These are phyloP conservation scores for Penicillium dipodomyicola DNA, from an alignment of 495 filamentous ascomycete genomes.

Conservation along the genomic window DNA sequence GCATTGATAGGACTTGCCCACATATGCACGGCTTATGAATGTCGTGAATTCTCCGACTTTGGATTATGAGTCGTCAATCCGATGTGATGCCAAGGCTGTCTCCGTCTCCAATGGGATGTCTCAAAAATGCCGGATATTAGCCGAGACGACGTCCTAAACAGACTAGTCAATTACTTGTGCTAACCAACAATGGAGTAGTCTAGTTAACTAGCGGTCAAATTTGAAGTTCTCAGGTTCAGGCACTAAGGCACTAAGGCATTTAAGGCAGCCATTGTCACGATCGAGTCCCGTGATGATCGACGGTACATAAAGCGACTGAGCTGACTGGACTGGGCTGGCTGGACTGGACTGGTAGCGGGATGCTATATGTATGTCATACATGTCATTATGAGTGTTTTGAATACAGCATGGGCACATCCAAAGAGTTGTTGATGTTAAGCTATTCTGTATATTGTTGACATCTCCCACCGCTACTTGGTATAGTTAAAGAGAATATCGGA, in stretches of 20 bases:
- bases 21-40: not conserved
- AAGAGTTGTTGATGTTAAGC: not conserved
- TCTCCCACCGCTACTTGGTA: conserved; percentile 2
- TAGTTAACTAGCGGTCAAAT: no score
- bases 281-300: not conserved
- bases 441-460: not conserved
- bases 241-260: conserved; percentile 2
- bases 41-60: not conserved
- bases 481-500: not conserved
- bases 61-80: not conserved
- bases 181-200: no score
- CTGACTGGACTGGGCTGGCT: not conserved
- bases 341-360: not conserved
- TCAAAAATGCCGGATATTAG: no score
- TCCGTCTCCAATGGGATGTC: not conserved
- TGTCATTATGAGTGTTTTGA: not conserved
- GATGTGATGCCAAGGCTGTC: conserved; percentile 5
- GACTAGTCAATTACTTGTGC: no score
- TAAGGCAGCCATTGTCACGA: not conserved
- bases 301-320: conserved; percentile 2
- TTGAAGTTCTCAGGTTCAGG: no score
- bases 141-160: no score
- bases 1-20: not conserved
- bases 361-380: conserved; percentile 10
- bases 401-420: not conserved